Evolutionary conservation across 805 yeast genomes (phyloP).

Genomic region (Starmerella etchellsii): DNA sequence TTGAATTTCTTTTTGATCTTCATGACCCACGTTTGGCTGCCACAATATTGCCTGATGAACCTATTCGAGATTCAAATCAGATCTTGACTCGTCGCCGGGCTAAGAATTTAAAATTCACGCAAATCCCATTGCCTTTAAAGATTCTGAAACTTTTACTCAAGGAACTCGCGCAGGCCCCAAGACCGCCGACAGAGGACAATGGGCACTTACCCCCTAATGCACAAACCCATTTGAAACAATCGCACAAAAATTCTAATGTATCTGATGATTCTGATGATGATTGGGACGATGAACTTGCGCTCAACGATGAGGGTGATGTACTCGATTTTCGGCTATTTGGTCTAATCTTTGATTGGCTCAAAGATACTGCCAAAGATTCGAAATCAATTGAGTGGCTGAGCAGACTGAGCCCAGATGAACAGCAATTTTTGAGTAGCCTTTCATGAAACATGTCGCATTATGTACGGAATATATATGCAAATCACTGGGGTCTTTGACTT

Average conservation of each 20-base stretch:
- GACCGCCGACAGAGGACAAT: constrained; percentile 20
- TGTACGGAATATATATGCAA: too few relatives aligned
- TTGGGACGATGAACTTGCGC: constrained; percentile 28
- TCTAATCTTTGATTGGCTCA: constrained; percentile 24
- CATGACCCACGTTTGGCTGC: constrained; percentile 39
- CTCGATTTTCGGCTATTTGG: constrained; percentile 20
- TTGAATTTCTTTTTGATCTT: constrained; percentile 52
- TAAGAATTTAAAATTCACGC: constrained; percentile 45
- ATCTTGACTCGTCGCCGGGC: constrained; percentile 83
- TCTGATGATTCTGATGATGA: constrained; percentile 29
- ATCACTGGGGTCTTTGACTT: too few relatives aligned
- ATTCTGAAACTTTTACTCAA: constrained; percentile 56
- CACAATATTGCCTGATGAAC: constrained; percentile 52
- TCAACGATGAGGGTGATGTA: constrained; percentile 19
- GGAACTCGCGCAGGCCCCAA: constrained; percentile 54
- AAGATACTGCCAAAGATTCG: constrained; percentile 12
- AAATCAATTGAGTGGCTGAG: constrained; percentile 15
- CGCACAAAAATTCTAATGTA: not conserved
- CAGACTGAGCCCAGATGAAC: constrained; percentile 14
- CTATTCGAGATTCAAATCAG: constrained; percentile 48
- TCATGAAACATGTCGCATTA: too few relatives aligned
- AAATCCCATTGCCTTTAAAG: constrained; percentile 55
- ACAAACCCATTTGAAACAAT: not conserved
- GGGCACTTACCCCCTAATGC: constrained; percentile 24
- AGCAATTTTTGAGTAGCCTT: not conserved